Evolutionary conservation across 2,329 filamentous ascomycete genomes (phyloP), one percentile per base, ranked within the genome.

Genomic region (Clonostachys sp.): DNA sequence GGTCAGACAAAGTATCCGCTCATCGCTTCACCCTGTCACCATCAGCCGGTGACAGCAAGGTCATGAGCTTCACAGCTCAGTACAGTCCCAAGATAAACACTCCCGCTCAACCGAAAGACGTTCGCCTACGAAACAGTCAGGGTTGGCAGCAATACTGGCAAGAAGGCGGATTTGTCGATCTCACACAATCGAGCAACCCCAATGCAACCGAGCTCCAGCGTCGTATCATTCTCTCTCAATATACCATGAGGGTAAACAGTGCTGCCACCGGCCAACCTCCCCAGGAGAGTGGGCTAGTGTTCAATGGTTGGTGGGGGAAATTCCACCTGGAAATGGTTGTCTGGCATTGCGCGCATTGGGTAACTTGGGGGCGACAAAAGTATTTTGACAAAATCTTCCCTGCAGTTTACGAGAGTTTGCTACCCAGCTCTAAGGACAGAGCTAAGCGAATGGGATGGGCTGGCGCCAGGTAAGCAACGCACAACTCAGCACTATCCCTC

Each of bases 301-400:
- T 73, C 36, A 73, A 73, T 36, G 71, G 71, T 3, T 74, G 71
- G 70, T 72, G 72, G 40, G 69, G 68, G 52, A 55, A 38, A 58
- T n/a, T 18, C 10, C 36, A 39, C 17, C 17, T 39, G 14, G 36
- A 39, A 18, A 39, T 39, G 36, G 14, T 39, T 12, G 17, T 39
- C 14, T 39, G 36, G 36, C 36, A 39, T 18, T n/a, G 17, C 17
- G 36, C 36, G 36, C 36, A 39, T 18, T 39, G 36, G 36, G 36
- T 18, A 18, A 39, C 36, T n/a, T 39, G 36, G 36, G 36, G 36
- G 10, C 36, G 36, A 14, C 36, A 39, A 39, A 39, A 18, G 14
- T 39, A n/a, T 18, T 39, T 39, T 12, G 36, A 39, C 4, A 39
- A 39, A 1, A 39, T 39, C 36, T 39, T 39, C 36, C 36, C 36